These are phyloP conservation scores for Tricholoma sp. DNA, from an alignment of 768 basidiomycete species.

Conservation along the genomic window DNA sequence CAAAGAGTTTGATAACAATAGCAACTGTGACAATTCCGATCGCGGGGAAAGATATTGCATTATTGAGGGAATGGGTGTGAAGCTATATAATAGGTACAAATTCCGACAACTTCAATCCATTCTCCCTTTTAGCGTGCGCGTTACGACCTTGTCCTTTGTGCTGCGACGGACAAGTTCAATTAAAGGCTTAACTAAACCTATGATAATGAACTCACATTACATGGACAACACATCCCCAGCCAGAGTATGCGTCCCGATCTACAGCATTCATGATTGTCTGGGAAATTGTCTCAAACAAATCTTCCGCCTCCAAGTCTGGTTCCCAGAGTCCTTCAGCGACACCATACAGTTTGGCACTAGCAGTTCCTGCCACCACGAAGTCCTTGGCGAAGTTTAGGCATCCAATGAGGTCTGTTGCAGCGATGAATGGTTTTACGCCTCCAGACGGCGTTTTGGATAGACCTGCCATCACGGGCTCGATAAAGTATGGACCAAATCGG, in stretches of 20 bases:
- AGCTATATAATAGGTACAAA: not conserved
- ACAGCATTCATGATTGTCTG: constrained; percentile 94
- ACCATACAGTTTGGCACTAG: constrained; percentile 89
- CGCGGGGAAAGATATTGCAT: not conserved
- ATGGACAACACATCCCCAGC: constrained; percentile 95
- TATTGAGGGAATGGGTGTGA: no score
- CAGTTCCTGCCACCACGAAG: constrained; percentile 94
- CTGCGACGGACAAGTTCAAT: constrained; percentile 28
- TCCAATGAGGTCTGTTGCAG: constrained; percentile 90
- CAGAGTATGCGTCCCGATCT: constrained; percentile 94
- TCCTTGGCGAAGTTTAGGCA: constrained; percentile 94
- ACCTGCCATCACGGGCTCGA: constrained; percentile 95
- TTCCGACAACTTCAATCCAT: constrained; percentile 63
- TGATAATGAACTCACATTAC: constrained; percentile 65
- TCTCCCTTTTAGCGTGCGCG: constrained; percentile 82
- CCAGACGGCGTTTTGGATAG: constrained; percentile 70
- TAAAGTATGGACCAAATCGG: constrained; percentile 94
- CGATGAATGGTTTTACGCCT: constrained; percentile 85
- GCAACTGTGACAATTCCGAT: not conserved
- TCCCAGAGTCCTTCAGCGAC: constrained; percentile 99
- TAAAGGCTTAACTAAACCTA: not conserved
- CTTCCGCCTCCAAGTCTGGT: constrained; percentile 92
- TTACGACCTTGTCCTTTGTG: constrained; percentile 71
- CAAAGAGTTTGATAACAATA: not conserved
- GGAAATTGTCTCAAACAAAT: constrained; percentile 96